Percentiles rank a stretch among this genome's conserved stretches.
phyloP scores from a whole-genome alignment of 176 grass and related monocot genomes.

The Triticum turgidum region DNA sequence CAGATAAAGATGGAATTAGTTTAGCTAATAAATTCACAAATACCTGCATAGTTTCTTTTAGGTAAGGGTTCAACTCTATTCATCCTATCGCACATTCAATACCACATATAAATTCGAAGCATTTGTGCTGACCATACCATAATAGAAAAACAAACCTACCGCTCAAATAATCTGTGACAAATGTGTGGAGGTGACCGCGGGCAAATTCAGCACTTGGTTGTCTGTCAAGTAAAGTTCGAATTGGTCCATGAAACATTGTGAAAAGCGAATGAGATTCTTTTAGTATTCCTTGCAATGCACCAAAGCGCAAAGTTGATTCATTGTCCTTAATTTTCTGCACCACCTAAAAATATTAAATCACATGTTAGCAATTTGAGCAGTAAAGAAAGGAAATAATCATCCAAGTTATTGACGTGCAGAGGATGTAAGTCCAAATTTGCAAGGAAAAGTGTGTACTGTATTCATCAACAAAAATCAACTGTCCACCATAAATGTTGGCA shows the following conservation, averaged over 20 bases:
- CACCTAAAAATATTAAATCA: constrained; percentile 54
- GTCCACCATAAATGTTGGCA: neutral
- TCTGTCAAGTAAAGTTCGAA: constrained; percentile 79
- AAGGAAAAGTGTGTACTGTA: neutral
- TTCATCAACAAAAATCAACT: constrained; percentile 22
- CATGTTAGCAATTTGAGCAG: constrained; percentile 16
- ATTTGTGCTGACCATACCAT: neutral
- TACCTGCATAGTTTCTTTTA: neutral
- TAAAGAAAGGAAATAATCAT: constrained; percentile 6
- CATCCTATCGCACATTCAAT: neutral
- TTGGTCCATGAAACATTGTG: constrained; percentile 73
- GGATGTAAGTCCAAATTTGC: neutral
- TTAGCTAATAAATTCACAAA: constrained; percentile 12
- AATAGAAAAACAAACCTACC: constrained; percentile 46
- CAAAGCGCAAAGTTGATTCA: constrained; percentile 65
- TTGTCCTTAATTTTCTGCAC: constrained; percentile 81
- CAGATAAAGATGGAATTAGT: constrained; percentile 6
- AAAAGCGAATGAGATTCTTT: constrained; percentile 93
- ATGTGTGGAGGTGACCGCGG: constrained; percentile 69
- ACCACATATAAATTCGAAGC: neutral
- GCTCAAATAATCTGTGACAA: constrained; percentile 91
- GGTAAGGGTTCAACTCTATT: neutral
- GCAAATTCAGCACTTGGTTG: constrained; percentile 85
- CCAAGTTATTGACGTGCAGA: constrained; percentile 21
- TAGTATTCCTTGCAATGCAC: constrained; percentile 69